These are phyloP conservation scores for Fusarium nodosum DNA, from an alignment of 2,329 filamentous ascomycete species.

Conservation along the genomic window DNA sequence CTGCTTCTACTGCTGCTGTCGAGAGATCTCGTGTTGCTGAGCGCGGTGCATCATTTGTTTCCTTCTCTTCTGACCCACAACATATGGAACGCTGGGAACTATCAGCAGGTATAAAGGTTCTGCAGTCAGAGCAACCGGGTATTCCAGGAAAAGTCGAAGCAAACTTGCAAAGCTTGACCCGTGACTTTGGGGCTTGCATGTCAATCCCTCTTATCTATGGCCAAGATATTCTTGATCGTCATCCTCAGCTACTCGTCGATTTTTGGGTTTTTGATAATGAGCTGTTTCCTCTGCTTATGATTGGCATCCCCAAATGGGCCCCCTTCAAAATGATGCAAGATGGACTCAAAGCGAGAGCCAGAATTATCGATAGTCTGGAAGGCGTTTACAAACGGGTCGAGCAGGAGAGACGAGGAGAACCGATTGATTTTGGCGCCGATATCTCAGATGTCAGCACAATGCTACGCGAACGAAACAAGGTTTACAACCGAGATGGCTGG, in stretches of 20 bases:
- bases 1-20: constrained; percentile 36
- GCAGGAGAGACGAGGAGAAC: constrained; percentile 23
- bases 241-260: constrained; percentile 34
- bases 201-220: constrained; percentile 44
- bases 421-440: constrained; percentile 29
- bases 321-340: constrained; percentile 38
- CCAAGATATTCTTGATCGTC: constrained; percentile 37
- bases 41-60: constrained; percentile 34
- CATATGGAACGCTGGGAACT: constrained; percentile 40
- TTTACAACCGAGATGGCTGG: constrained; percentile 32
- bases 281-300: constrained; percentile 37
- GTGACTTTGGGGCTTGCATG: constrained; percentile 47
- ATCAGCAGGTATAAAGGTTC: constrained; percentile 21
- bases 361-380: constrained; percentile 26
- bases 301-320: constrained; percentile 41
- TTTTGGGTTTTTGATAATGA: constrained; percentile 47
- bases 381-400: constrained; percentile 20
- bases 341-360: constrained; percentile 33
- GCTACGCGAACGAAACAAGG: constrained; percentile 35
- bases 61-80: constrained; percentile 21
- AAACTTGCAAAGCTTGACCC: constrained; percentile 23
- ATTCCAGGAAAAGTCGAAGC: constrained; percentile 10
- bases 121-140: not conserved
- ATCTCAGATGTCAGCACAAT: constrained; percentile 35
- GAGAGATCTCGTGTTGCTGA: constrained; percentile 28